Evolutionary conservation across 441 rosid genomes (phyloP), one percentile per base, ranked within the genome.

Genomic region (Gossypium schwendimanii): DNA sequence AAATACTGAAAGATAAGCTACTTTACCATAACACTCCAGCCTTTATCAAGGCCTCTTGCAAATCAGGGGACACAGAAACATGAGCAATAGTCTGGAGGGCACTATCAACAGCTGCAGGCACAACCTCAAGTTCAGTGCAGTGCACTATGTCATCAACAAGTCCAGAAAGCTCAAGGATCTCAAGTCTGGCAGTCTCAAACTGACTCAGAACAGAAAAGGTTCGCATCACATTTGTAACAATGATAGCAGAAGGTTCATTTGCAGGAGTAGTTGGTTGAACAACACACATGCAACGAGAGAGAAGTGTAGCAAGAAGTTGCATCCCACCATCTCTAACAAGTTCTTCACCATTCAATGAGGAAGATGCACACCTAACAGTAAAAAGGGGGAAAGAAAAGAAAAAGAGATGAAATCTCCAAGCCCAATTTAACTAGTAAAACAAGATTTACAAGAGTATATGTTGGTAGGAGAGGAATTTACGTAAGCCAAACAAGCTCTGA

Each of bases 201-300:
- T 77, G 96, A 82, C 98, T 94, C 80, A 96, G 80, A 78, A 89
- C 96, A 74, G 94, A 78, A 78, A 92, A 91, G 54, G 98, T 92
- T 55, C 81, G 89, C 98, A 96, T 92, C 78, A 91, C 89, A 82
- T 94, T 92, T 74, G 98, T 92, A 55, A 94, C 97, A 75, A 96
- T 96, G 75, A 89, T 76, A 50, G 99, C 96, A 73, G 98, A 86
- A 69, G 97, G 92, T 85, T 96, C 99, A 73, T 80, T 82, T 66
- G 93, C 91, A 70, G 97, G 83, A 81, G 99, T 92, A 75, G 99
- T 89, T 76, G 97, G 97, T 83, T 92, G 99, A 81, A 96, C 98
- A 44, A 94, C 88, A 79, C 87, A 80, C 98, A 94, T 92, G 87
- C 99, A 94, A 65, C 98, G 96, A 54, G 91, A 87, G 76, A 96